Conservation (phyloP, 2,329 filamentous ascomycete genomes). For the Ascochyta viciae-villosae region DNA sequence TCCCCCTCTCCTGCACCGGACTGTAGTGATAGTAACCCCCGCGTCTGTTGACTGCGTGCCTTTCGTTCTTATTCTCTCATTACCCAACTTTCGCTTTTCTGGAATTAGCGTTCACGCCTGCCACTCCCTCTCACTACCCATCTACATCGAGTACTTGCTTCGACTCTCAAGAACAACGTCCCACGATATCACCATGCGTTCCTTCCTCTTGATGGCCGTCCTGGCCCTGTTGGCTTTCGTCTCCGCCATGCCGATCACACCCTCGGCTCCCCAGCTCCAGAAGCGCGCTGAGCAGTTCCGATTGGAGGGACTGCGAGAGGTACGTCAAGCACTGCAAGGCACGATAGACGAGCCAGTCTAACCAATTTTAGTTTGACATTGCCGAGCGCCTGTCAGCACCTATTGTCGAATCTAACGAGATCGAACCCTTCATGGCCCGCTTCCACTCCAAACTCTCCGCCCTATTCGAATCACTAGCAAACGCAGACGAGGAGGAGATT, state of each 20-base stretch:
- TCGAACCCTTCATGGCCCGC: slow-evolving; percentile 25
- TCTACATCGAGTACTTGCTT: not conserved
- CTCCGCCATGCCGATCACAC: slow-evolving; percentile 45
- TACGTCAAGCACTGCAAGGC: slow-evolving; percentile 13
- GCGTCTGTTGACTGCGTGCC: slow-evolving; percentile 21
- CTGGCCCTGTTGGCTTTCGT: slow-evolving; percentile 35
- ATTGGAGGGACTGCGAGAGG: slow-evolving; percentile 44
- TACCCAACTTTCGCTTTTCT: slow-evolving; percentile 17
- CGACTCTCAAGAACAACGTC: not conserved
- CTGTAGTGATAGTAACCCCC: slow-evolving; percentile 17
- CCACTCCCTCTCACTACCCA: not conserved
- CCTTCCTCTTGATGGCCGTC: slow-evolving; percentile 32
- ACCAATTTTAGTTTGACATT: slow-evolving; percentile 40
- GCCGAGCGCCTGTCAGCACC: slow-evolving; percentile 38
- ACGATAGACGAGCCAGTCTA: slow-evolving; percentile 4
- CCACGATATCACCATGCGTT: slow-evolving; percentile 31
- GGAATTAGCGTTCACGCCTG: slow-evolving; percentile 15
- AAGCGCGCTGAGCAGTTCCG: slow-evolving; percentile 44
- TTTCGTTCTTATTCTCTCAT: slow-evolving; percentile 25
- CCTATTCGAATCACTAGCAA: slow-evolving; percentile 24
- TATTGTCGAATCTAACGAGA: slow-evolving; percentile 21
- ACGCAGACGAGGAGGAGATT: slow-evolving; percentile 28
- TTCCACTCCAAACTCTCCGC: slow-evolving; percentile 33
- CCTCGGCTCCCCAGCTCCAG: slow-evolving; percentile 42
- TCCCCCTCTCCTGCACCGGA: slow-evolving; percentile 20